Evolutionary conservation across 495 filamentous ascomycete species (phyloP).

Genomic region (Aspergillus heteromorphus): DNA sequence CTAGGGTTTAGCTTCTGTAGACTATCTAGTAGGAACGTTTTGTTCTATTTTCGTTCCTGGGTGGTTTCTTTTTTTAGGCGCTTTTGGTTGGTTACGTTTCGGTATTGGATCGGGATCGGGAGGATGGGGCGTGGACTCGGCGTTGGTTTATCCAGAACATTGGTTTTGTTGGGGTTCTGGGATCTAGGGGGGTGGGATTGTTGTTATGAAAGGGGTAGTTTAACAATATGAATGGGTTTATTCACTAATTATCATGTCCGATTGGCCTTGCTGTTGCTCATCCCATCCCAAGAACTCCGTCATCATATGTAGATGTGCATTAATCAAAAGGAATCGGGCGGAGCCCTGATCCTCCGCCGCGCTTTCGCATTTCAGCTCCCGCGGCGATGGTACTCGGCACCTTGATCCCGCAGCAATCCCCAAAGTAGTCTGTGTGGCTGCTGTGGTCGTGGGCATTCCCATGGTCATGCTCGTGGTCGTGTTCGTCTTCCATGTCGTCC

Average conservation of each 20-base stretch:
- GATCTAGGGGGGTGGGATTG: not conserved
- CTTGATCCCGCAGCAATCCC: slow-evolving; percentile 98
- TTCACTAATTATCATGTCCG: not conserved
- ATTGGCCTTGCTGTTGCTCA: not conserved
- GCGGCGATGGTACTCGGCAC: slow-evolving; percentile 91
- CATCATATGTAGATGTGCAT: not conserved
- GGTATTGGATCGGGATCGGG: not conserved
- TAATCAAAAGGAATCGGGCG: slow-evolving; percentile 92
- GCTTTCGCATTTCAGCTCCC: slow-evolving; percentile 78
- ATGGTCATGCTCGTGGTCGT: slow-evolving; percentile 54
- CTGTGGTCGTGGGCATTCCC: slow-evolving; percentile 56
- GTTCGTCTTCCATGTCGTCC: slow-evolving; percentile 46
- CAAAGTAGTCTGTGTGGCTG: slow-evolving; percentile 59
- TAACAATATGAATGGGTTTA: not conserved
- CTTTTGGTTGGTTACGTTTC: not conserved
- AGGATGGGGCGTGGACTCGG: not conserved
- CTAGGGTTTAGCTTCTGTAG: not conserved
- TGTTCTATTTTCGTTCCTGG: not conserved
- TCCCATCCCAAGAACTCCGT: not conserved
- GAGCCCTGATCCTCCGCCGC: slow-evolving; percentile 54
- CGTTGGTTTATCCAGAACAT: not conserved
- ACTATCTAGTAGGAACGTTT: not conserved
- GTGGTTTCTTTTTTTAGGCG: not conserved
- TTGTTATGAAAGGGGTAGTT: not conserved
- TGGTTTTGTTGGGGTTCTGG: not conserved